Conservation (phyloP, 192 early-diverging fungal genomes). For the Piromyces sp. region DNA sequence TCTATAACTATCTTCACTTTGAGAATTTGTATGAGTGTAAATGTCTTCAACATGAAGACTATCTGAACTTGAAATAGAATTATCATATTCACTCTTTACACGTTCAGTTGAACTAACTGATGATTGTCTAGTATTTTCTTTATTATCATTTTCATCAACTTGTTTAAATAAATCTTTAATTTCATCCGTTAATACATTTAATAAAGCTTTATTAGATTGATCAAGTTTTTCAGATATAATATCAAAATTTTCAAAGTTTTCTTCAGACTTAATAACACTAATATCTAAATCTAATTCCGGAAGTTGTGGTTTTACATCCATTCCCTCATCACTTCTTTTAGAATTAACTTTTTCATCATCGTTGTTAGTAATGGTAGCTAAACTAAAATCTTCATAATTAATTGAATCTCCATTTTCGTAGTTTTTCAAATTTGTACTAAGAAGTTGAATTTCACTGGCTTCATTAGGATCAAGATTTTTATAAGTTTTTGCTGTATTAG, state of each 20-base stretch:
- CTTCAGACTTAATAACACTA: neutral
- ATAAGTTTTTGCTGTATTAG: neutral
- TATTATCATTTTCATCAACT: neutral
- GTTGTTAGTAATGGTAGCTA: no score
- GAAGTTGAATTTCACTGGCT: neutral
- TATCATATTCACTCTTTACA: neutral
- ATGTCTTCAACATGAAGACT: neutral
- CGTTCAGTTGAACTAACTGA: neutral
- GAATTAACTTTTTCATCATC: no score
- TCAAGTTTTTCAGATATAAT: neutral
- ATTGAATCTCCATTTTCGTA: neutral
- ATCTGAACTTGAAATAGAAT: neutral
- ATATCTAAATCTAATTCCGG: neutral
- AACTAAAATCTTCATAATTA: neutral
- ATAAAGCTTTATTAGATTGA: neutral
- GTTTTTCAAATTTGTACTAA: neutral
- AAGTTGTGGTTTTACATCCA: no score
- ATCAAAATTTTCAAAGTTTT: no score
- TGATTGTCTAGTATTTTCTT: neutral
- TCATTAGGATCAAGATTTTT: neutral
- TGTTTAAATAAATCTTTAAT: neutral
- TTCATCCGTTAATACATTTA: neutral
- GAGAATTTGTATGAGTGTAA: neutral
- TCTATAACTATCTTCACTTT: neutral
- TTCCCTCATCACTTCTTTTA: no score